Base-by-base conservation (phyloP, 768 basidiomycete genomes). In the Rhodotorula babjevae region DNA sequence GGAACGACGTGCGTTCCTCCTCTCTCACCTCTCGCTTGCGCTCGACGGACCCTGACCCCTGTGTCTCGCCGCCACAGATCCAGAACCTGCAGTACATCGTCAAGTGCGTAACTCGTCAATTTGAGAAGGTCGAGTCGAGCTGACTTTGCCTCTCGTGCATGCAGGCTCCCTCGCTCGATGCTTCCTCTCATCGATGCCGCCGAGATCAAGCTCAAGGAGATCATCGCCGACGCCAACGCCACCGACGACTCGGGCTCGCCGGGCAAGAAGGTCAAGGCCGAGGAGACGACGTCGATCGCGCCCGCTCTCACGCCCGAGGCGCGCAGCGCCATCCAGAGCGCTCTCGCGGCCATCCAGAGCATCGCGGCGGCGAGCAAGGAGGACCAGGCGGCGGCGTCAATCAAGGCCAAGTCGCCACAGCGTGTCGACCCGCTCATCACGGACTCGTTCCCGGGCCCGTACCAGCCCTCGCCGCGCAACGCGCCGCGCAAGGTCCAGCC, bases 81-180 rank as follows among this genome's bases (percentile, higher is more conserved):
- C 49, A 49, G 31, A 31, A 66, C 61, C 42, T 66, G 12, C 70
- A 71, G 65, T 66, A 66, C 64, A 57, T 71, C 60, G 40, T 61
- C 46, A 61, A 55, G 70, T 66, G 55, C 42, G 63, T 33, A 4
- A 4, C 44, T 42, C 40, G 25, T 57, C 12, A 15, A 15, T 29
- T 16, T 58, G 19, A 18, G 33, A 19, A 36, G n/a, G 29, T 21
- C 31, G 4, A 61, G 14, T 2, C 16, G 1, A 25, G n/a, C 25
- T 60, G 52, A 52, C 23, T 6, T 15, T 4, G 29, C 44, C 36
- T 31, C 27, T 11, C 12, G 21, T 49, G 47, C 19, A 4, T 0
- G 18, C 42, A 71, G 64, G 53, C 19, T 65, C 63, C 63, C 69
- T 3, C 49, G 52, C 50, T 46, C 23, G 21, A 25, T 61, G 33